Base-by-base conservation (phyloP, 805 yeast genomes). In the Clavispora phyllophila region DNA sequence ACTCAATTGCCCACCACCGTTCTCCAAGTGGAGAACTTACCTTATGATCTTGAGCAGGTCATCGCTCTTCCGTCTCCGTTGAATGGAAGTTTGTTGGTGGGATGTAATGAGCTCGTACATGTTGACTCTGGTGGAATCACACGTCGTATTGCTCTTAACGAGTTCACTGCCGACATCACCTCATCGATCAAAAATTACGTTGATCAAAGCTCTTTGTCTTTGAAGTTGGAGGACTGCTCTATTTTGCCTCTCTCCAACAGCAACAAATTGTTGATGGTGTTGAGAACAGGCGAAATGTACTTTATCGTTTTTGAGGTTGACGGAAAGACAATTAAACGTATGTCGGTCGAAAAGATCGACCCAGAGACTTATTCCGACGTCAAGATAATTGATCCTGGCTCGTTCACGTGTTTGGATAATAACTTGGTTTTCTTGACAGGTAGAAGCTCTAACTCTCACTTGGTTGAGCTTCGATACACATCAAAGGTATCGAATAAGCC, bases 21-120 rank as follows among this genome's bases (percentile, higher is more conserved):
- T 31, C 71, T 83, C 46, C 81, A 79, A 39, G 67, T 85, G 6
- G 72, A 76, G 13, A 73, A 73, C 29, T 65, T 91, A 23, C 95
- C 96, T 0, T 87, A 79, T 62, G 96, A 87, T 58, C 58, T 84
- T 2, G 82, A 79, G 50, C 64, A 72, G 13, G 62, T 89, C 9
- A 61, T 84, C 9, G 82, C 96, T 0, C 65, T 88, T 26, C 71
- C 77, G 1, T 68, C 70, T 2, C 88, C 91, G 0, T 63, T 84
- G 26, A 80, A 81, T 46, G 96, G 97, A 0, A 66, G 81, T 36
- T 62, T 89, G 6, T 53, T 78, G 15, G 41, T 87, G 3, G 96
- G 97, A 1, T 74, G 84, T 27, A 89, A 90, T 57, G 86, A 84
- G 53, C 51, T 90, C 8, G 65, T 87, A 9, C 90, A 87, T 61